phyloP scores from a whole-genome alignment of 371 early-diverging fungal species.

The Rhizomucor pusillus region DNA sequence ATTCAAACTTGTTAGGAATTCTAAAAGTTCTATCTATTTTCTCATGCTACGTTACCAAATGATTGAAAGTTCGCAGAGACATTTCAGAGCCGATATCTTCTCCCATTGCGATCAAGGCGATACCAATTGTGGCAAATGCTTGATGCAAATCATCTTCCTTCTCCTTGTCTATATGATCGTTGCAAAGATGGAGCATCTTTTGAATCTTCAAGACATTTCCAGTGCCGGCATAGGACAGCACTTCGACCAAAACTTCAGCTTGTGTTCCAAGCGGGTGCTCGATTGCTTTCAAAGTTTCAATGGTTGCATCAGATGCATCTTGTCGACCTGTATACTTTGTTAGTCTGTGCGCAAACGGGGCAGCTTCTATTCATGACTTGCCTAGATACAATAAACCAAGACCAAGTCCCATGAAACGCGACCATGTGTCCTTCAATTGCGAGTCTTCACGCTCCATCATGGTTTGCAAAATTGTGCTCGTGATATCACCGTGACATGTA shows the following conservation, averaged over 20 bases:
- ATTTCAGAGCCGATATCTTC: conserved; percentile 97
- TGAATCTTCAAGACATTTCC: conserved; percentile 97
- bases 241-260: conserved; percentile 84
- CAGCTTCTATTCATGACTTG: conserved; percentile 10
- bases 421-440: conserved; percentile 79
- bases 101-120: conserved; percentile 95
- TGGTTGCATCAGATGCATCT: conserved; percentile 85
- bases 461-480: conserved; percentile 88
- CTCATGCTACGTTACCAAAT: conserved; percentile 59
- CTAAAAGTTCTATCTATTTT: conserved; percentile 35
- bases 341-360: too few species aligned
- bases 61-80: conserved; percentile 93
- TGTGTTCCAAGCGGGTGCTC: conserved; percentile 90
- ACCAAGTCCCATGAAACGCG: conserved; percentile 91
- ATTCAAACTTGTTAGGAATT: conserved; percentile 18
- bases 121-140: conserved; percentile 94
- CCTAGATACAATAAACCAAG: conserved; percentile 84
- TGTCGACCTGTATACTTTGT: conserved; percentile 64
- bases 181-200: conserved; percentile 92
- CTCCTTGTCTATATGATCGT: conserved; percentile 87
- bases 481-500: conserved; percentile 88
- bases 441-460: conserved; percentile 93
- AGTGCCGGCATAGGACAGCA: conserved; percentile 90
- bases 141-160: conserved; percentile 85
- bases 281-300: conserved; percentile 94